A percentile compares a stretch with the other conserved stretches of the same genome.
Conservation (phyloP, 345 rosid genomes). For the Dipteronia dyeriana region DNA sequence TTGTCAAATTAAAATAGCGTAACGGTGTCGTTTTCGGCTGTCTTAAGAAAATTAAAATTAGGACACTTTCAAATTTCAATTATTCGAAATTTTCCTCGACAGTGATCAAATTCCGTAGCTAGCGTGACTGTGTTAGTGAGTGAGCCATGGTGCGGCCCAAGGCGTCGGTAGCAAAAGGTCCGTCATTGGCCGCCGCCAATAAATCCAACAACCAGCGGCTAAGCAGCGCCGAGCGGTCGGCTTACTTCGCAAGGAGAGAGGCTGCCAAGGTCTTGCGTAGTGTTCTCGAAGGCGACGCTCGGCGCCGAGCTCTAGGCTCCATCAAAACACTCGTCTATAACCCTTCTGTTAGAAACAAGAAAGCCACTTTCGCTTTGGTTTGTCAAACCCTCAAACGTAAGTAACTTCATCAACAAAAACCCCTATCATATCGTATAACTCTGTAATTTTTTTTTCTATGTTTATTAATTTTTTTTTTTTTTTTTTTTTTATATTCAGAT, state of each 20-base stretch:
- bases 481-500: slow-evolving; percentile 44
- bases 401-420: not conserved
- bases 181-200: slow-evolving; percentile 24
- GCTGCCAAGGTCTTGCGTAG: slow-evolving; percentile 69
- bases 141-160: slow-evolving; percentile 26
- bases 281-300: slow-evolving; percentile 81
- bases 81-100: not conserved
- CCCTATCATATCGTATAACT: not conserved
- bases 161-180: slow-evolving; percentile 16
- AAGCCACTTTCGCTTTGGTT: slow-evolving; percentile 86
- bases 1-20: not conserved
- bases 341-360: slow-evolving; percentile 79
- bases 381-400: slow-evolving; percentile 92
- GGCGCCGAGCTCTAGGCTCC: slow-evolving; percentile 73
- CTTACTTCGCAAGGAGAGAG: slow-evolving; percentile 79
- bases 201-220: slow-evolving; percentile 20
- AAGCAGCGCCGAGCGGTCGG: slow-evolving; percentile 60
- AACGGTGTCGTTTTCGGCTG: not conserved
- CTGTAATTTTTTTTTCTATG: not conserved
- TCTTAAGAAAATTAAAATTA: not conserved
- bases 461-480: not conserved
- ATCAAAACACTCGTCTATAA: slow-evolving; percentile 82
- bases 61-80: not conserved
- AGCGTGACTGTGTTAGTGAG: not conserved
- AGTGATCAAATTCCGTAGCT: not conserved